Conservation (phyloP, 306 rosid species). For the Quercus parvula region DNA sequence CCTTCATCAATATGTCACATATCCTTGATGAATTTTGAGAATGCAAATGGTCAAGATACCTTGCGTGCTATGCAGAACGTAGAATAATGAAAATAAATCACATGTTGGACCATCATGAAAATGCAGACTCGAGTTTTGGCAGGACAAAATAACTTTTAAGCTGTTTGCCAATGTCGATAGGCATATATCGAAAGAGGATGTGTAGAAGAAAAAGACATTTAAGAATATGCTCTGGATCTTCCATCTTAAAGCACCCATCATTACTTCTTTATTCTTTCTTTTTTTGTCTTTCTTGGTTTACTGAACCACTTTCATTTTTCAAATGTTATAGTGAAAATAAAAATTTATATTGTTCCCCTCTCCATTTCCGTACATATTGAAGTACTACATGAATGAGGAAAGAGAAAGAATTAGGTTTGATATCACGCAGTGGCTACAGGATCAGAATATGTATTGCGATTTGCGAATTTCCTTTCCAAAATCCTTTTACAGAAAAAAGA, state of each 20-base stretch:
- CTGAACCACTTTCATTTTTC: too few relatives aligned
- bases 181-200: neutral
- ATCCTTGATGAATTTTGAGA: neutral
- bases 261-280: conserved; percentile 1
- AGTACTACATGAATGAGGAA: neutral
- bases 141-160: neutral
- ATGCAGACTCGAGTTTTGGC: neutral
- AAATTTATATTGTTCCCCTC: too few relatives aligned
- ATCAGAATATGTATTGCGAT: too few relatives aligned
- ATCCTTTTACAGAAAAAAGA: too few relatives aligned
- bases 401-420: neutral
- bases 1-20: neutral
- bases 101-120: neutral
- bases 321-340: too few relatives aligned
- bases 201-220: conserved; percentile 4
- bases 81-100: neutral
- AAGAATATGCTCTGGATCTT: conserved; percentile 33
- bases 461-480: too few relatives aligned
- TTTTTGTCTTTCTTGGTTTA: neutral
- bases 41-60: neutral
- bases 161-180: neutral
- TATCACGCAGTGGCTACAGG: neutral
- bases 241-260: neutral
- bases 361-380: too few relatives aligned
- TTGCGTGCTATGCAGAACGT: neutral